These are phyloP conservation scores for Trichoderma sp. DNA, from an alignment of 2,329 filamentous ascomycete species.

Conservation along the genomic window DNA sequence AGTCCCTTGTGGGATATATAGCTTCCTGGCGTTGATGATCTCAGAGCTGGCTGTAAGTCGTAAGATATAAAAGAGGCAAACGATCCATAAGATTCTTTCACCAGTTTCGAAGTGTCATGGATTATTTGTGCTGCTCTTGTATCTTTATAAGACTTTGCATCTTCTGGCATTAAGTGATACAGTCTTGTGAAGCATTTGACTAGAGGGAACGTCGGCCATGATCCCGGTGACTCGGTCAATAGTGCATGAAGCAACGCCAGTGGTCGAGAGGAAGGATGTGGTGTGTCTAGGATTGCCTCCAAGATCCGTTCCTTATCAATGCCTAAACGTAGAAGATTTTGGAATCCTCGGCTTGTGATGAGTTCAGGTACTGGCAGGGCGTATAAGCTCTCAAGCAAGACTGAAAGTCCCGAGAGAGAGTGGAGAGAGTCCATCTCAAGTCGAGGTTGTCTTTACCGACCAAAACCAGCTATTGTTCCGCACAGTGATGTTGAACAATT, in stretches of 20 bases:
- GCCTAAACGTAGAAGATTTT: constrained; percentile 14
- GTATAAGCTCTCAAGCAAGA: constrained; percentile 29
- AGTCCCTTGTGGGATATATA: constrained; percentile 40
- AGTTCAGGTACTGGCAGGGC: constrained; percentile 28
- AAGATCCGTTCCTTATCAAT: constrained; percentile 30
- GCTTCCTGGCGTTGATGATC: constrained; percentile 30
- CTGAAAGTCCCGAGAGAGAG: constrained; percentile 15
- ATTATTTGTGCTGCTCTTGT: constrained; percentile 27
- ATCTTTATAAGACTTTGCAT: constrained; percentile 35
- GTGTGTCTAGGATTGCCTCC: constrained; percentile 29
- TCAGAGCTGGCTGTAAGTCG: constrained; percentile 35
- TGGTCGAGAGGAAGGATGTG: constrained; percentile 30
- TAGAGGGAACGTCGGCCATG: constrained; percentile 36
- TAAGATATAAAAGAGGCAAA: constrained; percentile 42
- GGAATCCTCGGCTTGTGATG: constrained; percentile 25
- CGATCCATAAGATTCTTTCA: constrained; percentile 40
- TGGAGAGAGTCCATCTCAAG: constrained; percentile 26
- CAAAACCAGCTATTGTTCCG: not conserved
- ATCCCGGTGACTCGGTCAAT: constrained; percentile 32
- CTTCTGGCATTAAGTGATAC: constrained; percentile 42
- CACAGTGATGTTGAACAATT: not conserved
- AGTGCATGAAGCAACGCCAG: constrained; percentile 33
- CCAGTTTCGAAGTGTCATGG: constrained; percentile 29
- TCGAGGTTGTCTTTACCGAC: not conserved
- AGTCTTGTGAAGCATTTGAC: constrained; percentile 41